Evolutionary conservation across 1,284 basidiomycete genomes (phyloP).

Genomic region (Tilletia caries): DNA sequence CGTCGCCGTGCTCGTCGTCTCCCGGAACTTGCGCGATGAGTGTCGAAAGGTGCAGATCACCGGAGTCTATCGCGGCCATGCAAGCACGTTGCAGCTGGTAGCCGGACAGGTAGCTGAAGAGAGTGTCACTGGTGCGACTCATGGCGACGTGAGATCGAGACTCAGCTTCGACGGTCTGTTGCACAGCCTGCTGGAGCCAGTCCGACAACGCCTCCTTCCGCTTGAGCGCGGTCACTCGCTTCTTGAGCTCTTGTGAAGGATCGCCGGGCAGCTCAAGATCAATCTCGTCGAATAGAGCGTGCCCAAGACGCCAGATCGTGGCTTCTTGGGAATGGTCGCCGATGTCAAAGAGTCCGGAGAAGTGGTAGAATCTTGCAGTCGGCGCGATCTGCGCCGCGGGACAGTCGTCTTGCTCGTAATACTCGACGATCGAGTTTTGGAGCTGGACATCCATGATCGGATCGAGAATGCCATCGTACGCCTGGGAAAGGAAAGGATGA

Average conservation of each 20-base stretch:
- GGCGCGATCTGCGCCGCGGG: constrained; percentile 60
- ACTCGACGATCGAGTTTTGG: constrained; percentile 66
- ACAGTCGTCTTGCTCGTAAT: constrained; percentile 56
- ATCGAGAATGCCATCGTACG: background rate
- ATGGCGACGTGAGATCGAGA: constrained; percentile 47
- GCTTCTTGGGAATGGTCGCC: constrained; percentile 66
- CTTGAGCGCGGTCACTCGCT: constrained; percentile 65
- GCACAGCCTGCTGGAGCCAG: constrained; percentile 78
- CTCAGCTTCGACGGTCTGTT: constrained; percentile 67
- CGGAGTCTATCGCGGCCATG: constrained; percentile 69
- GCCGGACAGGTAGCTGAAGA: constrained; percentile 79
- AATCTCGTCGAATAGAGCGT: constrained; percentile 81
- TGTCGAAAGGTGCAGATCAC: constrained; percentile 81
- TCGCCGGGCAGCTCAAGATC: constrained; percentile 67
- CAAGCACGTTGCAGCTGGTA: constrained; percentile 82
- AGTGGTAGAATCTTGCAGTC: constrained; percentile 73
- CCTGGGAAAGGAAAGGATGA: background rate
- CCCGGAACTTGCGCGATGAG: constrained; percentile 82
- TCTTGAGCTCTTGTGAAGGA: constrained; percentile 62
- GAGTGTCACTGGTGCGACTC: constrained; percentile 32
- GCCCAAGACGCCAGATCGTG: constrained; percentile 77
- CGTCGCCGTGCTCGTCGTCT: constrained; percentile 70
- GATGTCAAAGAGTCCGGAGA: constrained; percentile 69
- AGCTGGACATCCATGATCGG: constrained; percentile 74
- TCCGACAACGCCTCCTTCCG: constrained; percentile 77